Base-by-base conservation (phyloP, 331 rosid genomes). In the Saraca asoca region DNA sequence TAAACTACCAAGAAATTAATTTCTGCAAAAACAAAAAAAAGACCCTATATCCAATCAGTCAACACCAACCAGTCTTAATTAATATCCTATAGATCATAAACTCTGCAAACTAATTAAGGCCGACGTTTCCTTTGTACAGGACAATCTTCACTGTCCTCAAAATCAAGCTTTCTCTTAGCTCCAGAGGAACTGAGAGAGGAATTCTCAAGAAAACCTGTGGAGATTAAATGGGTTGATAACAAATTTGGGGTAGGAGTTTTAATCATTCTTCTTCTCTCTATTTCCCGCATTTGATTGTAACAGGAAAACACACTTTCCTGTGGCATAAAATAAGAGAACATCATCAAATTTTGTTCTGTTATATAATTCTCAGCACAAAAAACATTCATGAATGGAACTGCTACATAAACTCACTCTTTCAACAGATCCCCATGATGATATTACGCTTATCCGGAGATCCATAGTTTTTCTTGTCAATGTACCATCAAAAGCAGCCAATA, bases 141-240 rank as follows among this genome's bases (percentile, higher is more conserved):
- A 73, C 69, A 71, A 64, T 72, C 53, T 70, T 84, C 87, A 46
- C 54, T 68, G 68, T 83, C 82, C 41, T 66, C 72, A 73, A 83
- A 93, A 24, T 65, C 31, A 68, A 93, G 95, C 74, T 88, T 83
- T 84, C 96, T 90, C 90, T 88, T 90, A 7, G 83, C 58, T 29
- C 81, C 84, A 51, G 70, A 52, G 62, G 74, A 66, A 75, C 33
- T 75, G 58, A 72, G 68, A 43, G 83, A 77, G 49, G 71, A 55
- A 64, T 69, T 80, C 79, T 82, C 90, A 77, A 60, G 55, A 79
- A 72, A 74, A 80, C 73, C 81, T 61, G 70, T 58, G 65, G 80
- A 79, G 76, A 58, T 65, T 9, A 83, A 71, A 34, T 63, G 64
- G 48, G n/a, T 75, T 67, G 90, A 69, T 64, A 79, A 37, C 24